Conservation (phyloP, 306 rosid species). For the Bauhinia variegata region DNA sequence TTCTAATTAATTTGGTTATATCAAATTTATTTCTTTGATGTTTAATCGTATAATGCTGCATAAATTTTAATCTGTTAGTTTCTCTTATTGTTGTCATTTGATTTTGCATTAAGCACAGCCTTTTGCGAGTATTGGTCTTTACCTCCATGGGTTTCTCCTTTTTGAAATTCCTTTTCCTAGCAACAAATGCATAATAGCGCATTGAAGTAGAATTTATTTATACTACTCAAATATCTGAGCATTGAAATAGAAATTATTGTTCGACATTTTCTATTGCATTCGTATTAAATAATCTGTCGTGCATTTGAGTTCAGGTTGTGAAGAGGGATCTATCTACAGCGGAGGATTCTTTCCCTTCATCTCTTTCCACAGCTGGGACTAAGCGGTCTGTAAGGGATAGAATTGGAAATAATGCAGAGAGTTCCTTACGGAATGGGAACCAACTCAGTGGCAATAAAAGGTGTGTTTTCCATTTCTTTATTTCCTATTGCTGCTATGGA, state of each 20-base stretch:
- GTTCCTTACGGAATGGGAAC: slow-evolving; percentile 53
- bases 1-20: background rate
- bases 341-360: slow-evolving; percentile 52
- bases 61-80: background rate
- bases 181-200: background rate
- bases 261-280: slow-evolving; percentile 25
- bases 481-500: slow-evolving; percentile 19
- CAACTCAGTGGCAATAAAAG: slow-evolving; percentile 55
- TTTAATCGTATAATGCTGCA: slow-evolving; percentile 18
- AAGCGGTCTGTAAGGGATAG: slow-evolving; percentile 94
- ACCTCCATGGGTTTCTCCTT: background rate
- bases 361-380: slow-evolving; percentile 56
- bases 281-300: slow-evolving; percentile 20
- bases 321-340: slow-evolving; percentile 59
- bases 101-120: background rate
- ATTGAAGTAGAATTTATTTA: background rate
- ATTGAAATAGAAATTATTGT: slow-evolving; percentile 16
- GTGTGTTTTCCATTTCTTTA: slow-evolving; percentile 46
- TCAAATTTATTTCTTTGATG: slow-evolving; percentile 12
- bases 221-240: background rate
- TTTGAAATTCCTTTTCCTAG: background rate
- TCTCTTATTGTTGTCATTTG: slow-evolving; percentile 15
- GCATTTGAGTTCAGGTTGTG: slow-evolving; percentile 67
- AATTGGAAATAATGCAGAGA: slow-evolving; percentile 64
- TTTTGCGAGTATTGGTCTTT: slow-evolving; percentile 1